Evolutionary conservation across 441 rosid genomes (phyloP).

Genomic region (Pelargonium fulgidum): DNA sequence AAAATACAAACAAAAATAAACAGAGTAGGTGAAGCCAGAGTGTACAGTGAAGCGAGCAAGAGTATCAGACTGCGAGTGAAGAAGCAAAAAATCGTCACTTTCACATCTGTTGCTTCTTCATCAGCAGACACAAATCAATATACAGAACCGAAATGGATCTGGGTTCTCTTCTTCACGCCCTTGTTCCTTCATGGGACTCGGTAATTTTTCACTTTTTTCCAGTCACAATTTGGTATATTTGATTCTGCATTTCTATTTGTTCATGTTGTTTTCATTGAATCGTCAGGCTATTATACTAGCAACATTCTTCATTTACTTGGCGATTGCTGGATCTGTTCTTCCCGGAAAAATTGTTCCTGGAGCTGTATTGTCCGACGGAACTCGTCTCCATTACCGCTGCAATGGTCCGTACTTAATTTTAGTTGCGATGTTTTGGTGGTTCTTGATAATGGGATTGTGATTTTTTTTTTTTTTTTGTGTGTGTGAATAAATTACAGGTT

Average conservation of each 20-base stretch:
- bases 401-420: conserved; percentile 38
- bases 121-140: no score
- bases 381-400: conserved; percentile 66
- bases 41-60: no score
- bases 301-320: conserved; percentile 60
- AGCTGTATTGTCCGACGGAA: conserved; percentile 56
- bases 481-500: conserved; percentile 35
- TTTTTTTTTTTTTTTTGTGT: neutral
- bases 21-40: no score
- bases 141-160: conserved; percentile 47
- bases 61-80: no score
- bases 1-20: no score
- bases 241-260: neutral
- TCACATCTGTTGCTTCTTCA: no score
- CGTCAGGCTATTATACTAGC: conserved; percentile 41
- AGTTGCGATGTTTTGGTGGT: neutral
- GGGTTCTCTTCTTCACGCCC: conserved; percentile 32
- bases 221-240: neutral
- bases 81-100: no score
- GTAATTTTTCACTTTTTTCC: conserved; percentile 32
- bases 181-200: conserved; percentile 60
- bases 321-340: conserved; percentile 54
- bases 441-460: conserved; percentile 10
- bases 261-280: no score
- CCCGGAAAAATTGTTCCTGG: conserved; percentile 75